phyloP scores from a whole-genome alignment of 352 stramenopile genomes.

The Thraustotheca clavata region DNA sequence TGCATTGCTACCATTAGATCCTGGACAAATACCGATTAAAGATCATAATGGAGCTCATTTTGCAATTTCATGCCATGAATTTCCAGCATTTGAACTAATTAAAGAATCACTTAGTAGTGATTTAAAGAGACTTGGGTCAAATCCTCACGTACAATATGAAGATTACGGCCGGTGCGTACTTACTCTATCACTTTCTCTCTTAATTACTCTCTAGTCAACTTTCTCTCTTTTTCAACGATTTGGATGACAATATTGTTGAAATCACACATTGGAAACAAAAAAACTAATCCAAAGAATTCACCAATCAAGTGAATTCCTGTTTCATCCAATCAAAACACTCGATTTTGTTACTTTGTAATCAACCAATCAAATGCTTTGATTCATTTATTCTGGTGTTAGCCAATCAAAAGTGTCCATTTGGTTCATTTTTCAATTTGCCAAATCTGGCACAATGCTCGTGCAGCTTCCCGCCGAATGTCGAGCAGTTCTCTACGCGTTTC shows the following conservation, averaged over 20 bases:
- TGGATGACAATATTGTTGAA: slow-evolving; percentile 17
- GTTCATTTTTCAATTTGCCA: too few relatives aligned
- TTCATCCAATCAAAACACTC: too few relatives aligned
- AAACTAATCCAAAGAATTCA: not conserved
- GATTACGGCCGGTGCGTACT: slow-evolving; percentile 12
- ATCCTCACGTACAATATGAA: not conserved
- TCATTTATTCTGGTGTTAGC: too few relatives aligned
- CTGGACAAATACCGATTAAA: not conserved
- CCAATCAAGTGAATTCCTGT: too few relatives aligned
- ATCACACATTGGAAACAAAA: slow-evolving; percentile 3
- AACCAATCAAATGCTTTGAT: too few relatives aligned
- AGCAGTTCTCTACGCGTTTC: slow-evolving; percentile 1
- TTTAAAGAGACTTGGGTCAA: not conserved
- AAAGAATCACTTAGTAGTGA: not conserved
- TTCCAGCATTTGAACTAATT: not conserved
- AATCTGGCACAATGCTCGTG: not conserved
- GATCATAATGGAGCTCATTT: slow-evolving; percentile 19
- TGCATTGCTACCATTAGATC: not conserved
- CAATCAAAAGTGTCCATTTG: too few relatives aligned
- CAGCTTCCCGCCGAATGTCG: slow-evolving; percentile 1
- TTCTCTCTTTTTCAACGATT: slow-evolving; percentile 18
- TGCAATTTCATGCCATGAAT: not conserved
- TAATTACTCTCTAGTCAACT: not conserved
- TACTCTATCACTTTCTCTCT: not conserved
- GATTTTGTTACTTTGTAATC: too few relatives aligned